Conservation (phyloP, 148 eudicot species). For the Silene conica region DNA sequence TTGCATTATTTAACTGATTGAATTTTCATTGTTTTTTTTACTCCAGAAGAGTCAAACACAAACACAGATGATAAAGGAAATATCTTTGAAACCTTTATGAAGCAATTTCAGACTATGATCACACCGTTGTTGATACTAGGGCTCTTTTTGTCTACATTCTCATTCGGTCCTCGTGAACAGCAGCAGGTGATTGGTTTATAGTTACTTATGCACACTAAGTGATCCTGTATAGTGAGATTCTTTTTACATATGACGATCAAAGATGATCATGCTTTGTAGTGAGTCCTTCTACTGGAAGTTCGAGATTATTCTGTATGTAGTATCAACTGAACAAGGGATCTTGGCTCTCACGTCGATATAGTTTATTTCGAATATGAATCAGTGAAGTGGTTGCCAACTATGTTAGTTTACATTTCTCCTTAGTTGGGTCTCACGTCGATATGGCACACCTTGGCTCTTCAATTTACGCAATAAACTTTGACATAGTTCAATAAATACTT, state of each 20-base stretch:
- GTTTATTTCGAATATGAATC: neutral
- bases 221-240: neutral
- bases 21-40: neutral
- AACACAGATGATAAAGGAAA: constrained; percentile 51
- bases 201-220: neutral
- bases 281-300: no score
- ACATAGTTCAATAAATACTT: no score
- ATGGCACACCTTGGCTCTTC: no score
- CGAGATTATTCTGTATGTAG: no score
- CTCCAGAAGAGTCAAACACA: constrained; percentile 61
- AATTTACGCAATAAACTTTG: no score
- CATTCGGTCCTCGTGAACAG: constrained; percentile 49
- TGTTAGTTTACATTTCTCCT: no score
- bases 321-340: neutral
- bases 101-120: constrained; percentile 50
- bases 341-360: no score
- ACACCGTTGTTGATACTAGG: constrained; percentile 55
- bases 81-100: constrained; percentile 47
- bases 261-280: no score
- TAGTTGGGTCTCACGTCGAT: no score
- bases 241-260: neutral
- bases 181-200: constrained; percentile 63
- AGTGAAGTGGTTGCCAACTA: neutral
- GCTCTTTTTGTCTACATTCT: constrained; percentile 47
- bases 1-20: neutral